Percentiles rank a stretch among this genome's conserved stretches.
These are phyloP conservation scores for Fonsecaea erecta DNA, from an alignment of 2,329 filamentous ascomycete species.

Conservation along the genomic window DNA sequence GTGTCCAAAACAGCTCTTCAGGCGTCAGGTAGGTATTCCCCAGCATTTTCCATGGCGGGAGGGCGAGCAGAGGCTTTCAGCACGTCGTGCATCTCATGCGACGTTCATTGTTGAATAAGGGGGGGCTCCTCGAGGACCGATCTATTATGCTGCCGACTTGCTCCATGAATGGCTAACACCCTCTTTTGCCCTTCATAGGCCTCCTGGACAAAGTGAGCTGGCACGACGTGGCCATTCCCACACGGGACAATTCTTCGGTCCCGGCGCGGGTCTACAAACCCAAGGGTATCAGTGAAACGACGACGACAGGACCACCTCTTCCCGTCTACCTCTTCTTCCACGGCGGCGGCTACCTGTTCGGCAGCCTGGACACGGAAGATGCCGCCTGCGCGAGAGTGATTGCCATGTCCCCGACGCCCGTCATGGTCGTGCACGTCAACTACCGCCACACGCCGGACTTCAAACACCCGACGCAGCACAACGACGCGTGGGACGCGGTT, in stretches of 20 bases:
- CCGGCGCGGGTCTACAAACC: not conserved
- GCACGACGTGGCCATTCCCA: not conserved
- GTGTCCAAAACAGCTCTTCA: not conserved
- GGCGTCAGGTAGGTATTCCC: not conserved
- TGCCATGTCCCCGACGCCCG: not conserved
- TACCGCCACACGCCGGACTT: slow-evolving; percentile 64
- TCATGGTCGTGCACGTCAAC: slow-evolving; percentile 59
- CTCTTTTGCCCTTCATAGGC: too few species aligned
- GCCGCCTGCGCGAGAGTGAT: slow-evolving; percentile 57
- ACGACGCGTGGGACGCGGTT: slow-evolving; percentile 61
- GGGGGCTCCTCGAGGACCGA: too few species aligned
- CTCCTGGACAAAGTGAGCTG: not conserved
- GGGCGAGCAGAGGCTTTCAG: not conserved
- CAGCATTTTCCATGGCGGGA: not conserved
- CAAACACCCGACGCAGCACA: slow-evolving; percentile 57
- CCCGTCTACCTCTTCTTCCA: slow-evolving; percentile 60
- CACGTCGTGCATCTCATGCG: not conserved
- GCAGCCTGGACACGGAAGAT: slow-evolving; percentile 60
- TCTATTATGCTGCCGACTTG: too few species aligned
- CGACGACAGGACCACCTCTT: slow-evolving; percentile 45
- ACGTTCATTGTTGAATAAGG: not conserved
- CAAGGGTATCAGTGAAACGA: not conserved
- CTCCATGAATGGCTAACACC: too few species aligned
- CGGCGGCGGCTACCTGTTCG: slow-evolving; percentile 63
- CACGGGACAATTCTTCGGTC: not conserved